Conservation (phyloP, 257 asterid species). For the Fraxinus cuspidata region DNA sequence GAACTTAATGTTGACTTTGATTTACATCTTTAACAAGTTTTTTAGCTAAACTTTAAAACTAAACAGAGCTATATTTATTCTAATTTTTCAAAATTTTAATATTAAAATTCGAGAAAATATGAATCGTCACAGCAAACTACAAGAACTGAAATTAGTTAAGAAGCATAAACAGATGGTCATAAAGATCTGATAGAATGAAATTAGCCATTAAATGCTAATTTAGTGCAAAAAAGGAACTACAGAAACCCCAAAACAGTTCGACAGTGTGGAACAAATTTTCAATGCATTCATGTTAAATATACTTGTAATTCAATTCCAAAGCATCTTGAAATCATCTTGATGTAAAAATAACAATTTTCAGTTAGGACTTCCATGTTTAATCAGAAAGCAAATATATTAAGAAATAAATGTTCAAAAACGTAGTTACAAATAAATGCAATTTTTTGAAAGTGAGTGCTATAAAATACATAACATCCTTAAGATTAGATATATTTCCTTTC, state of each 20-base stretch:
- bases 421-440: slow-evolving; percentile 14
- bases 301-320: not conserved
- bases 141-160: not conserved
- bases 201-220: not conserved
- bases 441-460: not conserved
- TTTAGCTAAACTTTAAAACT: too few species aligned
- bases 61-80: not conserved
- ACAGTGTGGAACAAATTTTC: not conserved
- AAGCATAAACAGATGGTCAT: not conserved
- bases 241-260: not conserved
- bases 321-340: not conserved
- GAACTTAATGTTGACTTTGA: too few species aligned
- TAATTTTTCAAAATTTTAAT: not conserved
- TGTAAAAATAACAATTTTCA: not conserved
- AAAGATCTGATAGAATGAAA: not conserved
- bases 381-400: slow-evolving; percentile 1
- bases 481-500: slow-evolving; percentile 56
- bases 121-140: not conserved
- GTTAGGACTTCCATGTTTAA: slow-evolving; percentile 4
- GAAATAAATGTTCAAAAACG: not conserved
- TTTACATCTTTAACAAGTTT: too few species aligned
- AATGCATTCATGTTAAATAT: not conserved
- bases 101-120: not conserved
- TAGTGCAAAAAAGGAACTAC: slow-evolving; percentile 6
- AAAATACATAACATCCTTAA: not conserved